Evolutionary conservation across 2,329 filamentous ascomycete genomes (phyloP), one percentile per base, ranked within the genome.

Genomic region (Dothidotthia symphoricarpi): DNA sequence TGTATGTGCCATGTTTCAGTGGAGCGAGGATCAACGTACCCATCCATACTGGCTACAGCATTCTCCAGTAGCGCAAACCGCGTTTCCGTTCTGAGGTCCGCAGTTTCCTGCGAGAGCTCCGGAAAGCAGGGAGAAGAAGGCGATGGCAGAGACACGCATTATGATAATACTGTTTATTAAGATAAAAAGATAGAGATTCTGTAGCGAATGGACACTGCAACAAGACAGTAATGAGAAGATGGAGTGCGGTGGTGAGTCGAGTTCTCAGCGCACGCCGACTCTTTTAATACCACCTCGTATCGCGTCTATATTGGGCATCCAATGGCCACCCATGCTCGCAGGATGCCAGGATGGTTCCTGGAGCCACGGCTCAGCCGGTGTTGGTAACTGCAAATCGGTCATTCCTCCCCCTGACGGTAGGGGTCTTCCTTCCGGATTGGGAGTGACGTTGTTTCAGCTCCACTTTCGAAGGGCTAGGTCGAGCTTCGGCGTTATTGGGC

Each of bases 11-110:
- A 10, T 24, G 2, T 9, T 22, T 15, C 14, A n/a, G 9, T 27
- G 25, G 10, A 11, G 14, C 13, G 14, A 25, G 8, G 24, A 34
- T 14, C 24, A n/a, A 47, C 51, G 14, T 51, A 61, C 57, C 53
- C 60, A 64, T 47, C 60, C 62, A 35, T 66, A 61, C 41, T 61
- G 58, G 32, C 57, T 63, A 66, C 64, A 69, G 55, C 65, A 69
- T 42, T 61, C 59, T 30, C 49, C 55, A 8, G 49, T 41, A 28
- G 53, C 62, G 48, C 64, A 69, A 17, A 59, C 46, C 27, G 59
- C 45, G 24, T 65, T 63, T 30, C 47, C 45, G 39, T 63, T 61
- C 22, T 54, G 24, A 10, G 65, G 63, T 7, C 66, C 65, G 43
- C 66, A 69, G 39, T 67, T 64, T 36, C 49, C 54, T 28, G 60